phyloP scores from a whole-genome alignment of 441 rosid genomes.

The Jatropha podagrica region DNA sequence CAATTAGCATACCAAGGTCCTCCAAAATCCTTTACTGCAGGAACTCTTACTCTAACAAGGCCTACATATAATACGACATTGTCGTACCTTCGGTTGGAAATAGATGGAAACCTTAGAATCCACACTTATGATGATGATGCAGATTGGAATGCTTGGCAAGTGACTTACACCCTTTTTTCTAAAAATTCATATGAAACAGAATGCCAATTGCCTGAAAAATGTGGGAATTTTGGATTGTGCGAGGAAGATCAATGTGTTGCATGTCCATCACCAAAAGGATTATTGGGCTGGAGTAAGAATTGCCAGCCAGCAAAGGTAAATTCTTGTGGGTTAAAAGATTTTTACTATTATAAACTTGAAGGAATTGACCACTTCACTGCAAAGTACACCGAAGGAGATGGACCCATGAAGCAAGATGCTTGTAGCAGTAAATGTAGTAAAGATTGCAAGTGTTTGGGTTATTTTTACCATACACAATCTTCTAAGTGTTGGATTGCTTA shows the following conservation, averaged over 20 bases:
- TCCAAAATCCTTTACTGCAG: neutral
- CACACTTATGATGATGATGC: slow-evolving; percentile 45
- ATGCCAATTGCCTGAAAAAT: slow-evolving; percentile 45
- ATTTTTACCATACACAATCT: slow-evolving; percentile 51
- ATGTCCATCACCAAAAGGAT: slow-evolving; percentile 31
- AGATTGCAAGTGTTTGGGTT: slow-evolving; percentile 69
- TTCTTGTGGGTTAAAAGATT: slow-evolving; percentile 36
- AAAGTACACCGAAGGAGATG: slow-evolving; percentile 48
- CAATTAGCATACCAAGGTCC: neutral
- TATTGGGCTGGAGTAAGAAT: slow-evolving; percentile 34
- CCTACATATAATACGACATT: slow-evolving; percentile 53
- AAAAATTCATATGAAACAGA: slow-evolving; percentile 36
- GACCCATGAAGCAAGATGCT: slow-evolving; percentile 37
- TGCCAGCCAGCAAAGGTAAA: slow-evolving; percentile 23
- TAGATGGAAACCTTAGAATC: slow-evolving; percentile 52
- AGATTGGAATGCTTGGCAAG: slow-evolving; percentile 44
- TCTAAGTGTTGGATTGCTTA: slow-evolving; percentile 63
- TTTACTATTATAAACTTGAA: slow-evolving; percentile 46
- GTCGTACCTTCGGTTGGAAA: slow-evolving; percentile 46
- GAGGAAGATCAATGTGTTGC: slow-evolving; percentile 33
- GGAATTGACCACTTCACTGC: slow-evolving; percentile 61
- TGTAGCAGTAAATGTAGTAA: slow-evolving; percentile 49
- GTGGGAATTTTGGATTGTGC: slow-evolving; percentile 35
- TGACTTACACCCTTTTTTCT: slow-evolving; percentile 42
- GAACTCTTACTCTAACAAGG: slow-evolving; percentile 24